Evolutionary conservation across 1,284 basidiomycete genomes (phyloP), one percentile per base, ranked within the genome.

Genomic region (Neotropicomus parvogracilis): DNA sequence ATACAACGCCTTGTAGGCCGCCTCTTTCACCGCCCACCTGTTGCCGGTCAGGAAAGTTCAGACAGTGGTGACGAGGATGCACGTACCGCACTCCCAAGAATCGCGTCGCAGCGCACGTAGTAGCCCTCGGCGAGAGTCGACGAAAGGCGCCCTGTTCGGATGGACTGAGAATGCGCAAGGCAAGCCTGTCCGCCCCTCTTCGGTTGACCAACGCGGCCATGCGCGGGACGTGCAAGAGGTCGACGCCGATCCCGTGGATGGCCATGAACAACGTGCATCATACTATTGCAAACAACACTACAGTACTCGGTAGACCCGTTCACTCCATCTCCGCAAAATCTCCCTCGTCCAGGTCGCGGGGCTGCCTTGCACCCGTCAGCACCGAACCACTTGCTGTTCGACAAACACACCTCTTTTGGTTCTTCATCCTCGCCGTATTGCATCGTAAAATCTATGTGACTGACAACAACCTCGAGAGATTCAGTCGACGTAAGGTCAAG

Each of bases 371-470:
- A 28, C 48, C 32, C n/a, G 32, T 53, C 47, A 47, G 50, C 32
- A 26, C 41, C 6, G 7, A 33, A 35, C 16, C 2, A 12, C 19
- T 27, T 10, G 29, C 31, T 20, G 37, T 37, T 48, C n/a, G 37
- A 44, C 6, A 39, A 36, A 61, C 76, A 49, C 58, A 88, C 88
- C 80, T 91, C 88, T 72, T 85, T 90, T 19, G 91, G 92, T 63
- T 95, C 91, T 63, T 95, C 91, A 53, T 93, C 90, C 71, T 95
- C 91, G 38, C 91, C 92, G 59, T 95, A 97, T 67, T 97, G 95
- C 82, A 98, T 91, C 53, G 92, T 88, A 61, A 95, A 95, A 72
- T 99, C 97, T 50, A 99, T 89, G 66, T 98, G 94, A 63, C 91
- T 94, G 42, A 99, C 77, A 12, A 98, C 84, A 1, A 82, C 85